These are phyloP conservation scores for Pholiota conissans DNA, from an alignment of 768 basidiomycete genomes.

Conservation along the genomic window DNA sequence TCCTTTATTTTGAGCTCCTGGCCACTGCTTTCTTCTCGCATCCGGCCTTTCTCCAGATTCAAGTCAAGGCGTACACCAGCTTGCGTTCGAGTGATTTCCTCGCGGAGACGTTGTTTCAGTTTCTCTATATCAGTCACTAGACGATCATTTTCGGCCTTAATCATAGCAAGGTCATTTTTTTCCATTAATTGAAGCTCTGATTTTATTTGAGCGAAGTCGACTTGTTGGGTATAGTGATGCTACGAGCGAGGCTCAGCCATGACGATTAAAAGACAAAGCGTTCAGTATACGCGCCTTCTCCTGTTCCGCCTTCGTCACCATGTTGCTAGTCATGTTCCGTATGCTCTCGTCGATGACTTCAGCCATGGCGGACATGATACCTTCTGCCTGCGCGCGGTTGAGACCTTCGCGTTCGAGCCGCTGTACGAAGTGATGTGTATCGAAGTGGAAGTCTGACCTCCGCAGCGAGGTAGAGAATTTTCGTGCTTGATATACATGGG, in stretches of 20 bases:
- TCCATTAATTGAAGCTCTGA: conserved; percentile 95
- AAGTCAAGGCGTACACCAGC: conserved; percentile 92
- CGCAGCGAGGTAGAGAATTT: conserved; percentile 29
- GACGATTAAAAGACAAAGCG: not conserved
- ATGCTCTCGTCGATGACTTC: conserved; percentile 98
- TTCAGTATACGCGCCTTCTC: conserved; percentile 69
- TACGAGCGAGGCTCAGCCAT: conserved; percentile 24
- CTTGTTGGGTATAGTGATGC: conserved; percentile 94
- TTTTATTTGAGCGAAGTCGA: conserved; percentile 96
- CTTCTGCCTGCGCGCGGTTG: conserved; percentile 90
- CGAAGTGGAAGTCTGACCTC: conserved; percentile 75
- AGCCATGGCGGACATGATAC: conserved; percentile 95
- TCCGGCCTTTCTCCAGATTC: conserved; percentile 94
- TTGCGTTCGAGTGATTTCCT: conserved; percentile 90
- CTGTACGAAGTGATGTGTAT: conserved; percentile 94
- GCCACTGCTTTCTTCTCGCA: conserved; percentile 88
- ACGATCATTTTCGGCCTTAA: conserved; percentile 97
- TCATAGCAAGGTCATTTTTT: conserved; percentile 93
- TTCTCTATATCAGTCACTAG: conserved; percentile 89
- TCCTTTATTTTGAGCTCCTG: conserved; percentile 97
- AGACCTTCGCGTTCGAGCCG: conserved; percentile 87
- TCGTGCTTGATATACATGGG: conserved; percentile 16
- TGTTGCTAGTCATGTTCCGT: conserved; percentile 91
- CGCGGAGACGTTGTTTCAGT: conserved; percentile 88
- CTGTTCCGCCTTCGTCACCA: conserved; percentile 95